Conservation (phyloP, 2,329 filamentous ascomycete species). For the Colletotrichum abscissum region DNA sequence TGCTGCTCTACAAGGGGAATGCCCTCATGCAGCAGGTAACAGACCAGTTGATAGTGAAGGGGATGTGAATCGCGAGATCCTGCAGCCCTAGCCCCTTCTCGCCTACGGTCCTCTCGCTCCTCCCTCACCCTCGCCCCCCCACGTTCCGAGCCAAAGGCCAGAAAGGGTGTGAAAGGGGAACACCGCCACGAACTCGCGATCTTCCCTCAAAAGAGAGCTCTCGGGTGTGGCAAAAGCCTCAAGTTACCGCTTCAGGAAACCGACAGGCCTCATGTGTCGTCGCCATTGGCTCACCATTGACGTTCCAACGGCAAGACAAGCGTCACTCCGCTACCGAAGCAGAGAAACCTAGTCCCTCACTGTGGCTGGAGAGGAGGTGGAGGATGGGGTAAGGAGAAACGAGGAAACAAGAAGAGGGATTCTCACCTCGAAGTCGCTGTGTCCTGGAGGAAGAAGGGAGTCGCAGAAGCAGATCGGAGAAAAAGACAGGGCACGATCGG, state of each 20-base stretch:
- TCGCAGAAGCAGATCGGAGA: no score
- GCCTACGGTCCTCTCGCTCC: neutral
- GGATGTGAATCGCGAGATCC: neutral
- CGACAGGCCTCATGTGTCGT: slow-evolving; percentile 1
- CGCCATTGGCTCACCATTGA: slow-evolving; percentile 35
- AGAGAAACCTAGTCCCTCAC: neutral
- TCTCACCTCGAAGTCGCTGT: neutral
- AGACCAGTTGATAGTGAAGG: neutral
- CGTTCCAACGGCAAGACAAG: slow-evolving; percentile 16
- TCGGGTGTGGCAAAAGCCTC: slow-evolving; percentile 18
- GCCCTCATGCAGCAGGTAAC: neutral
- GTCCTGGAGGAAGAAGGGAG: neutral
- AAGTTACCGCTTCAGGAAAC: slow-evolving; percentile 34
- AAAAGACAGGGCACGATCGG: neutral
- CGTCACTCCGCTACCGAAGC: slow-evolving; percentile 11
- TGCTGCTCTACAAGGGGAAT: neutral
- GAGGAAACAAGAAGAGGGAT: neutral
- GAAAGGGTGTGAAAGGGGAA: neutral
- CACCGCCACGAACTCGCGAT: slow-evolving; percentile 14
- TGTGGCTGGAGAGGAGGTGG: slow-evolving; percentile 26
- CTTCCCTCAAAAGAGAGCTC: slow-evolving; percentile 2
- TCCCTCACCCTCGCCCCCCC: slow-evolving; percentile 1
- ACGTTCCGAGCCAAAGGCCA: neutral
- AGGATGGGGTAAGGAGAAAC: neutral
- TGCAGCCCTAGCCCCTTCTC: slow-evolving; percentile 16